Percentiles rank a stretch among this genome's conserved stretches.
phyloP scores from a whole-genome alignment of 1,284 basidiomycete species.

The Papiliotrema flavescens region DNA sequence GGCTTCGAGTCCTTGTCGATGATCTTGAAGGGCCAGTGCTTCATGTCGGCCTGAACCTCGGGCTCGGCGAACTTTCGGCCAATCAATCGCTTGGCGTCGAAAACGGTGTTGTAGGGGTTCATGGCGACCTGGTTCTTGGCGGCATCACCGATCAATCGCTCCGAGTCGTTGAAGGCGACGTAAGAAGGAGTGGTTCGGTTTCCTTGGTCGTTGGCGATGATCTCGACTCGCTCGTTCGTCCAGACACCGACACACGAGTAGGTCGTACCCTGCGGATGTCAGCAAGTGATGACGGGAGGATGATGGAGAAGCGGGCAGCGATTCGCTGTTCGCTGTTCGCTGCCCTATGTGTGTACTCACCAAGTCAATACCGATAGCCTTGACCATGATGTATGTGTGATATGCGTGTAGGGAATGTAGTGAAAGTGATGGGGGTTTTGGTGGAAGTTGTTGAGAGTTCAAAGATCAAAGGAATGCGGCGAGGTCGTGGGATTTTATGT shows the following conservation, averaged over 20 bases:
- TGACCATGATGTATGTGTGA: slow-evolving; percentile 46
- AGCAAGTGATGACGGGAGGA: neutral
- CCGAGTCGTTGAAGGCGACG: slow-evolving; percentile 86
- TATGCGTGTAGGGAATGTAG: neutral
- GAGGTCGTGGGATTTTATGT: neutral
- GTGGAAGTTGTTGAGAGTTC: neutral
- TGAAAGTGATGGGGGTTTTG: neutral
- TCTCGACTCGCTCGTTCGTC: slow-evolving; percentile 98
- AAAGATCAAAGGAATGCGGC: slow-evolving; percentile 2
- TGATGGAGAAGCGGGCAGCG: neutral
- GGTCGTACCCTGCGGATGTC: slow-evolving; percentile 60
- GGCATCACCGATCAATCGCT: slow-evolving; percentile 80
- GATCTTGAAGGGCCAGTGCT: slow-evolving; percentile 71
- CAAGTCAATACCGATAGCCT: slow-evolving; percentile 78
- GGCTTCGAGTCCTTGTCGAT: slow-evolving; percentile 81
- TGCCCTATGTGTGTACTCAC: slow-evolving; percentile 14
- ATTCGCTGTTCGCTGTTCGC: neutral
- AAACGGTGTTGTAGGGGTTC: slow-evolving; percentile 92
- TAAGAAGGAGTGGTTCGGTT: slow-evolving; percentile 95
- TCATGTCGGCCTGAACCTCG: slow-evolving; percentile 77
- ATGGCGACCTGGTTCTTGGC: slow-evolving; percentile 79
- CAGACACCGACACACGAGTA: slow-evolving; percentile 86
- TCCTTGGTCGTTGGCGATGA: slow-evolving; percentile 94
- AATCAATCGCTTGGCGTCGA: slow-evolving; percentile 96
- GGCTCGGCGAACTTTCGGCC: slow-evolving; percentile 54